Percentiles rank a stretch among this genome's conserved stretches.
Conservation (phyloP, 495 filamentous ascomycete genomes). For the Pseudevernia furfuracea region DNA sequence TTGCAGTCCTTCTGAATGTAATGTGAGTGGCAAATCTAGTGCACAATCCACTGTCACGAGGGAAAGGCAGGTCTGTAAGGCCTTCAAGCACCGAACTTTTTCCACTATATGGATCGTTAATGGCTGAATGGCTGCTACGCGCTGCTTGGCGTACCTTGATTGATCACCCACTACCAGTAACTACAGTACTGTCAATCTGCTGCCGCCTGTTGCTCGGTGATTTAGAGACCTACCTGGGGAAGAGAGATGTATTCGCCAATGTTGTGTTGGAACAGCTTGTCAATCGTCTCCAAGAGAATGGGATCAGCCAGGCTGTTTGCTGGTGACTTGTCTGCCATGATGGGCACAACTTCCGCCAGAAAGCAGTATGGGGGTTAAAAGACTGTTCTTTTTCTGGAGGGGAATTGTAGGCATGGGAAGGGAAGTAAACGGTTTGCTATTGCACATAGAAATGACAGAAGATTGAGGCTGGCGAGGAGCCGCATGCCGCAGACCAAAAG, state of each 20-base stretch:
- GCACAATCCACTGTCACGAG: conserved; percentile 29
- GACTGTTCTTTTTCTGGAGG: background rate
- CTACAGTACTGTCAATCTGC: conserved; percentile 21
- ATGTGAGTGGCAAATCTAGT: conserved; percentile 47
- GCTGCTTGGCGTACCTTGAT: conserved; percentile 25
- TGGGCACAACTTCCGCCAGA: background rate
- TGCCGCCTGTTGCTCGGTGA: background rate
- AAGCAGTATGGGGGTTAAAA: background rate
- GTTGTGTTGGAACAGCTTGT: conserved; percentile 35
- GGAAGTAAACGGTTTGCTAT: background rate
- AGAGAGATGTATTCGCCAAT: conserved; percentile 34
- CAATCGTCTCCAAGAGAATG: conserved; percentile 35
- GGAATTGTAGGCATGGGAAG: background rate
- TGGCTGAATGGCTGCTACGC: conserved; percentile 2
- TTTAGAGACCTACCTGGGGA: conserved; percentile 26
- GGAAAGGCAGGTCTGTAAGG: conserved; percentile 36
- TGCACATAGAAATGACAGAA: background rate
- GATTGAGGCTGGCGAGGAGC: no score
- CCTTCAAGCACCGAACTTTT: conserved; percentile 37
- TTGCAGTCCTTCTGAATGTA: conserved; percentile 34
- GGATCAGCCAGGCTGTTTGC: conserved; percentile 27
- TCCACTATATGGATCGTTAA: conserved; percentile 34
- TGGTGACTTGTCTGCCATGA: background rate
- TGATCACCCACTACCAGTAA: background rate
- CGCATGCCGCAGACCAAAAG: background rate